Base-by-base conservation (phyloP, 352 stramenopile species). In the Pythium dissotocum region DNA sequence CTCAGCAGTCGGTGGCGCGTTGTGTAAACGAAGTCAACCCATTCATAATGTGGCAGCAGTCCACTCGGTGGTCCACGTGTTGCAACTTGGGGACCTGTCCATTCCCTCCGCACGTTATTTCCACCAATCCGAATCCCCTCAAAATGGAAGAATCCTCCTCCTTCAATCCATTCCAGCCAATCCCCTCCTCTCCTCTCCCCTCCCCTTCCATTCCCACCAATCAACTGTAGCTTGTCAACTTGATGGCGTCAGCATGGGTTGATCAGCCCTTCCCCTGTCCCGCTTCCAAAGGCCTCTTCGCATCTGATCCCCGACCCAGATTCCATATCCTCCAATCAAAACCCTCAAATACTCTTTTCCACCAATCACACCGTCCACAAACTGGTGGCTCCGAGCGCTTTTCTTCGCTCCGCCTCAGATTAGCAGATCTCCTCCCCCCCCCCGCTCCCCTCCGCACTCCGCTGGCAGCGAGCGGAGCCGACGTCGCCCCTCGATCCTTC, bases 371-470 rank as follows among this genome's bases (percentile, higher is more conserved):
- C 12, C 1, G 0, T 10, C 4, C 12, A 16, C 36, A 35, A 70
- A 70, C 64, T 70, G 57, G 64, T 70, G 64, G 64, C 57, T 63
- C 57, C 24, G 46, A 65, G 38, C 54, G 49, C 64, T 70, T 64
- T 70, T 70, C 62, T 69, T 54, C 55, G 36, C 55, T 44, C 30
- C 55, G 55, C 30, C 32, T 36, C 28, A 42, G 55, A 61, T 30
- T 36, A 26, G 55, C 28, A 18, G n/a, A 61, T 61, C 62, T 36
- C 42, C 42, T 54, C 52, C 35, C 60, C 1, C 1, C 60, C 21
- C 12, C 33, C 13, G 24, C 16, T n/a, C 21, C 21, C 21, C 21
- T 24, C 21, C 21, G 21, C 21, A 26, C 61, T 44, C 40, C 36
- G 36, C 46, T 53, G 46, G 21, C 21, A 24, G 21, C 21, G 21